A percentile compares a stretch with the other conserved stretches of the same genome.
phyloP scores from a whole-genome alignment of 495 filamentous ascomycete species.

The Penicillium paxilli region DNA sequence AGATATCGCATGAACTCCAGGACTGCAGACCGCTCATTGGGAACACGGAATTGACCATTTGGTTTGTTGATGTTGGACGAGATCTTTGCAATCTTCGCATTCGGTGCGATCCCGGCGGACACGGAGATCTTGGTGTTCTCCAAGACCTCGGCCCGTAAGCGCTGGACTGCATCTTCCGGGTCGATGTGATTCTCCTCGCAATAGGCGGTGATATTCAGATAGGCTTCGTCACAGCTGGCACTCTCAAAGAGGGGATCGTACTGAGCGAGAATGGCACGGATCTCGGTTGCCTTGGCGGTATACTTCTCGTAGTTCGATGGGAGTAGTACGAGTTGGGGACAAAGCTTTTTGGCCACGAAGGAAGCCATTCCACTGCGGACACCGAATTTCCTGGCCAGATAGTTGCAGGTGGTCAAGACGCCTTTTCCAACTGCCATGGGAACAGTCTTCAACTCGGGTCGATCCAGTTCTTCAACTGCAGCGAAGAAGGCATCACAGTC shows the following conservation, averaged over 20 bases:
- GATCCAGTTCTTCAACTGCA: slow-evolving; percentile 88
- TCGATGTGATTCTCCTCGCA: slow-evolving; percentile 65
- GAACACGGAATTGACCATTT: slow-evolving; percentile 83
- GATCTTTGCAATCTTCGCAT: slow-evolving; percentile 92
- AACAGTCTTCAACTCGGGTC: slow-evolving; percentile 82
- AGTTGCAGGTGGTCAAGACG: slow-evolving; percentile 94
- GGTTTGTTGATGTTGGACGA: slow-evolving; percentile 94
- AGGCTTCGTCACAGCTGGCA: slow-evolving; percentile 94
- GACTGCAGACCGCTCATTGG: slow-evolving; percentile 67
- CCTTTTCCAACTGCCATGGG: slow-evolving; percentile 94
- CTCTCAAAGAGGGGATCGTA: slow-evolving; percentile 93
- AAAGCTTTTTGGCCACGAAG: slow-evolving; percentile 93
- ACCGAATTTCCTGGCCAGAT: slow-evolving; percentile 85
- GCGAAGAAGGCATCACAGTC: slow-evolving; percentile 99
- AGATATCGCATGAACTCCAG: slow-evolving; percentile 83
- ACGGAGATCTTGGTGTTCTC: slow-evolving; percentile 82
- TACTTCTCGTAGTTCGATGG: slow-evolving; percentile 91
- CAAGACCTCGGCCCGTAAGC: slow-evolving; percentile 75
- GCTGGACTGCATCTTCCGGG: slow-evolving; percentile 70
- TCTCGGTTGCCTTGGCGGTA: slow-evolving; percentile 82
- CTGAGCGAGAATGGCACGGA: slow-evolving; percentile 75
- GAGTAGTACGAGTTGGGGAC: slow-evolving; percentile 80
- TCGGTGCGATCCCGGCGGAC: slow-evolving; percentile 91
- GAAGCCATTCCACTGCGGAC: slow-evolving; percentile 92
- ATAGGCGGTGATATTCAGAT: slow-evolving; percentile 91